These are phyloP conservation scores for Pythium oligandrum DNA, from an alignment of 352 stramenopile genomes.

Conservation along the genomic window DNA sequence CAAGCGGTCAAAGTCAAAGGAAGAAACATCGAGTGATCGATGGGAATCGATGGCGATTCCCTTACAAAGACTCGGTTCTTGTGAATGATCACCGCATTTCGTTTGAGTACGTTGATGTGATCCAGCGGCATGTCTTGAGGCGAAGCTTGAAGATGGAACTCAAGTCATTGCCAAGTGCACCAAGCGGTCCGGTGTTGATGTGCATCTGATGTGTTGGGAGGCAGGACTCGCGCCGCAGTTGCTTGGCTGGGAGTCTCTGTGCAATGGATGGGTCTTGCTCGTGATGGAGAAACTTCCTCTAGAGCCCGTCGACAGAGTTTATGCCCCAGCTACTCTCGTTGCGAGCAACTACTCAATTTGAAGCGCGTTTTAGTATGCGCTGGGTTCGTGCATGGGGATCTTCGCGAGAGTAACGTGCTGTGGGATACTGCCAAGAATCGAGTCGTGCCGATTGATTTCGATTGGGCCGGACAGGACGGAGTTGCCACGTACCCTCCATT, in stretches of 20 bases:
- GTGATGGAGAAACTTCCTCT: conserved; percentile 18
- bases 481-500: conserved; percentile 19
- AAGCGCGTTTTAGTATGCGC: conserved; percentile 3
- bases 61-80: conserved; percentile 20
- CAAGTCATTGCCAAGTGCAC: conserved; percentile 23
- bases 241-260: conserved; percentile 14
- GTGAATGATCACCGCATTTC: conserved; percentile 6
- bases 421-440: conserved; percentile 21
- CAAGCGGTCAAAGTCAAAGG: conserved; percentile 7
- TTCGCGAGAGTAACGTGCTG: conserved; percentile 8
- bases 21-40: not conserved
- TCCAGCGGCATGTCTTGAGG: conserved; percentile 16
- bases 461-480: conserved; percentile 23
- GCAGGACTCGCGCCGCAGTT: conserved; percentile 15
- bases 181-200: conserved; percentile 15
- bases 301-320: not conserved
- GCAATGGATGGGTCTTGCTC: conserved; percentile 21
- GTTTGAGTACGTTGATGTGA: conserved; percentile 17
- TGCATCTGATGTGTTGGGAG: conserved; percentile 17
- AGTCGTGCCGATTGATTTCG: conserved; percentile 33
- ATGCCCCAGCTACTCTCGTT: not conserved
- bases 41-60: conserved; percentile 18
- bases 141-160: conserved; percentile 9
- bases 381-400: not conserved
- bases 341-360: conserved; percentile 14